Percentiles rank a stretch among this genome's conserved stretches.
Conservation (phyloP, 768 basidiomycete species). For the Phanerochaete sordida region DNA sequence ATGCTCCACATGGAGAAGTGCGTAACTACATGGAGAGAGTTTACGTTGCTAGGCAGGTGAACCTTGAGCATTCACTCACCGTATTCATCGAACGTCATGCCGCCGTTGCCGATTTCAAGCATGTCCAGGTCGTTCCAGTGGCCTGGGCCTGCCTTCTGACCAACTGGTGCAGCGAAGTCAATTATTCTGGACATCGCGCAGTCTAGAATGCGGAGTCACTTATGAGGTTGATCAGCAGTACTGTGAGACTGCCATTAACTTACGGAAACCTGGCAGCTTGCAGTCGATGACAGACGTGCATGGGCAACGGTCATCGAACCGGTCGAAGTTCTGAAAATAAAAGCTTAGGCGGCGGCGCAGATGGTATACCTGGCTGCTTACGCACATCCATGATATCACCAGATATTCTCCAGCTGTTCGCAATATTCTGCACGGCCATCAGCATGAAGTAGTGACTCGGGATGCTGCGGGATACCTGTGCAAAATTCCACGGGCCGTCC, state of each 20-base stretch:
- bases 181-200: conserved; percentile 33
- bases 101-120: conserved; percentile 36
- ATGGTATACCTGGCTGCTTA: not conserved
- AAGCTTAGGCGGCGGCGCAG: not conserved
- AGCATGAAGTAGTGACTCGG: conserved; percentile 1
- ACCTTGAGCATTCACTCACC: conserved; percentile 18
- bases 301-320: conserved; percentile 35
- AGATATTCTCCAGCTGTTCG: conserved; percentile 29
- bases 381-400: conserved; percentile 29
- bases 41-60: not conserved
- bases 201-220: conserved; percentile 14
- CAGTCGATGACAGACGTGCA: conserved; percentile 33
- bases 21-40: conserved; percentile 23
- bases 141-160: conserved; percentile 32
- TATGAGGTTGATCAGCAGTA: no score
- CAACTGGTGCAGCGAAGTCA: conserved; percentile 33
- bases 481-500: conserved; percentile 38
- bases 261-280: conserved; percentile 35
- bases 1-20: conserved; percentile 41
- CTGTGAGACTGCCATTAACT: no score
- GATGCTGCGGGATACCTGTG: conserved; percentile 24
- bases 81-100: conserved; percentile 39
- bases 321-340: conserved; percentile 26
- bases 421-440: conserved; percentile 19
- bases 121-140: conserved; percentile 38